phyloP scores from a whole-genome alignment of 208 protist species.

The Balamuthia mandrillaris region DNA sequence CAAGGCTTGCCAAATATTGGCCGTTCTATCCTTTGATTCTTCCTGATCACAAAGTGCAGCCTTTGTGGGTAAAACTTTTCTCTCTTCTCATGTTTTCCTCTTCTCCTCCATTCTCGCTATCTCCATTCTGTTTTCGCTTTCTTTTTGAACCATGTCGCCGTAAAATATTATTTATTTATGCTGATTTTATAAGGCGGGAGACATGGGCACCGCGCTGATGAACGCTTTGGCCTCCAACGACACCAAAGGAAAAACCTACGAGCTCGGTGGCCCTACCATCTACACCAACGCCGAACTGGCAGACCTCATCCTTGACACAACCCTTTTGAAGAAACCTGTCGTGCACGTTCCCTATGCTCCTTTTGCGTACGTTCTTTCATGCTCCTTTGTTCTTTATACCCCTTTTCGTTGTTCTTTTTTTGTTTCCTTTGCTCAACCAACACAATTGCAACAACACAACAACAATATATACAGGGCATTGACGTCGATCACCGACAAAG shows the following conservation, averaged over 20 bases:
- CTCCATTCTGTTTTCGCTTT: neutral
- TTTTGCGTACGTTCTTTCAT: neutral
- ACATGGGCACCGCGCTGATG: conserved; percentile 18
- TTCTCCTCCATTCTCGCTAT: neutral
- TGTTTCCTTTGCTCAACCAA: neutral
- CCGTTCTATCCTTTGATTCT: neutral
- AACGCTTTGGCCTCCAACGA: neutral
- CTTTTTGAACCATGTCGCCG: neutral
- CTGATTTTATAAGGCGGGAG: neutral
- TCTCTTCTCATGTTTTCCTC: neutral
- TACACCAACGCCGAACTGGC: neutral
- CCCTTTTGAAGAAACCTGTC: too few relatives aligned
- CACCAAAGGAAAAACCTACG: conserved; percentile 18
- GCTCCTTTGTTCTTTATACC: neutral
- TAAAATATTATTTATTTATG: neutral
- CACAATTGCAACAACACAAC: neutral
- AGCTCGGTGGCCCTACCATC: conserved; percentile 6
- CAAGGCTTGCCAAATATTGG: conserved; percentile 14
- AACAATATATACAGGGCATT: too few relatives aligned
- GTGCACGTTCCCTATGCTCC: too few relatives aligned
- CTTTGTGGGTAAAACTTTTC: neutral
- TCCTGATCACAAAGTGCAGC: neutral
- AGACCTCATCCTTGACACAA: neutral
- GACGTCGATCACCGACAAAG: too few relatives aligned
- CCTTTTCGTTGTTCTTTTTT: neutral